Conservation (phyloP, 78 protist genomes). For the Dictyostelium brefeldianum region DNA sequence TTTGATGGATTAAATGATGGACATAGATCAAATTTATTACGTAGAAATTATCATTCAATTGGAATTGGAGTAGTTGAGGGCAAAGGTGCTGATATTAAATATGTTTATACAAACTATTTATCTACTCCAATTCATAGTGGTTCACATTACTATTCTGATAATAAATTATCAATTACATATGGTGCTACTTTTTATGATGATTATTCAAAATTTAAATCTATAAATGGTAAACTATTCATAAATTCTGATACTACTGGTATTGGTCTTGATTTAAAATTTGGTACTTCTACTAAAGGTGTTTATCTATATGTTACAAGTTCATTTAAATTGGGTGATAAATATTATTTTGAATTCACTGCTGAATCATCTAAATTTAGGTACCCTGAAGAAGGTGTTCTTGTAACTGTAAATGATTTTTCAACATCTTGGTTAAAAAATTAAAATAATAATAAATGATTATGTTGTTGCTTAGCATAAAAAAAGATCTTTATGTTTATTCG, state of each 20-base stretch:
- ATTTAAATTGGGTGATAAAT: neutral
- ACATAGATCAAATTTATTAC: neutral
- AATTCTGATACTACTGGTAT: neutral
- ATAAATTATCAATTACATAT: neutral
- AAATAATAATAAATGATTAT: neutral
- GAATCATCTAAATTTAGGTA: neutral
- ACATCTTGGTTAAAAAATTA: conserved; percentile 2
- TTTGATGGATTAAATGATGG: neutral
- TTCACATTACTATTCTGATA: neutral
- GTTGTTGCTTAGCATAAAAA: too few relatives aligned
- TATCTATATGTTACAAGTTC: neutral
- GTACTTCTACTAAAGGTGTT: neutral
- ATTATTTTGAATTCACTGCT: conserved; percentile 7
- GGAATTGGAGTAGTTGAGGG: neutral
- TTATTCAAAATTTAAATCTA: neutral
- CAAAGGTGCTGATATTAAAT: neutral
- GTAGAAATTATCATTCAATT: neutral
- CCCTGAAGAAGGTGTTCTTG: neutral
- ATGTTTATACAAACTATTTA: neutral
- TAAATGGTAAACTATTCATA: neutral
- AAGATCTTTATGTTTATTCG: too few relatives aligned
- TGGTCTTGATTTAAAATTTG: neutral
- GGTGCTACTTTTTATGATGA: conserved; percentile 18
- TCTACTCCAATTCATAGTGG: conserved; percentile 3
- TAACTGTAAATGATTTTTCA: neutral